Conservation (phyloP, 371 early-diverging fungal species). For the Mortierella sp. region DNA sequence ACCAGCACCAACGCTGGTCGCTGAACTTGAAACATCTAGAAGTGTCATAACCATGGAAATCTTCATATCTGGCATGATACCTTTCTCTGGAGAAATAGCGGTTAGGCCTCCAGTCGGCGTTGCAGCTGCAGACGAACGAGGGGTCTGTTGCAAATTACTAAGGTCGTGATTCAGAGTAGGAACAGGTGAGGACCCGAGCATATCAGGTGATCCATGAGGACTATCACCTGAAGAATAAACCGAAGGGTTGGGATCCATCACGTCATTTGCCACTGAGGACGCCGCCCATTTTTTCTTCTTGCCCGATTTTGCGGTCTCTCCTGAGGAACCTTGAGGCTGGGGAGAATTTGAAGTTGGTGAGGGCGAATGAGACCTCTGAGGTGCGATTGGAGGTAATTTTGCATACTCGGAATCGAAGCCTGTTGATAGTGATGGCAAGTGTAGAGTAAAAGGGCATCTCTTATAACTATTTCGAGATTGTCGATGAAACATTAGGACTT, state of each 20-base stretch:
- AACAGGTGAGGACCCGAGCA: constrained; percentile 22
- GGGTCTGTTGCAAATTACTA: neutral
- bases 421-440: constrained; percentile 47
- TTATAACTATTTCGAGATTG: constrained; percentile 65
- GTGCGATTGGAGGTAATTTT: constrained; percentile 33
- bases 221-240: constrained; percentile 20
- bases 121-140: constrained; percentile 15
- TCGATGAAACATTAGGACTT: too few species aligned
- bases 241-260: constrained; percentile 7
- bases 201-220: constrained; percentile 33
- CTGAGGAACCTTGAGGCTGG: neutral
- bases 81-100: constrained; percentile 25
- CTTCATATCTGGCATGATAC: constrained; percentile 53
- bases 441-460: constrained; percentile 66
- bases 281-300: constrained; percentile 15
- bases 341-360: constrained; percentile 3
- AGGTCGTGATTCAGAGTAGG: neutral
- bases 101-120: constrained; percentile 18
- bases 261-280: neutral
- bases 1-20: neutral
- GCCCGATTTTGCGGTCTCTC: constrained; percentile 3
- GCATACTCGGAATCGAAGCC: constrained; percentile 26
- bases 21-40: constrained; percentile 27
- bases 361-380: constrained; percentile 1
- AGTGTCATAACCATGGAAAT: constrained; percentile 58